Percentiles rank a stretch among this genome's conserved stretches.
Conservation (phyloP, 306 rosid genomes). For the Trifolium repens region DNA sequence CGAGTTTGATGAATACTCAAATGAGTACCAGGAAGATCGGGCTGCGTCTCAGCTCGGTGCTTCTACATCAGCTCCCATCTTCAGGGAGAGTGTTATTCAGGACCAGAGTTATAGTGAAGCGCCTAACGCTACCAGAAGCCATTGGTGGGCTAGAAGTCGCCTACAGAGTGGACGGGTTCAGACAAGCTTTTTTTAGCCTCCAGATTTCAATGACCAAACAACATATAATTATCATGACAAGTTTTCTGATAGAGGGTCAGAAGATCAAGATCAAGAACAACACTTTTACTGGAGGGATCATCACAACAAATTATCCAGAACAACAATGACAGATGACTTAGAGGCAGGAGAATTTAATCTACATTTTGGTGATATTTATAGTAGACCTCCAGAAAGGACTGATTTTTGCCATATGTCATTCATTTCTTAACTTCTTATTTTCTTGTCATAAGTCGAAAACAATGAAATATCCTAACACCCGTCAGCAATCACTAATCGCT, state of each 20-base stretch:
- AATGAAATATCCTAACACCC: too few species aligned
- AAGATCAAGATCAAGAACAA: conserved; percentile 63
- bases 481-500: too few species aligned
- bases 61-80: conserved; percentile 68
- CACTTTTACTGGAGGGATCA: conserved; percentile 53
- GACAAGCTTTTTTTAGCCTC: conserved; percentile 88
- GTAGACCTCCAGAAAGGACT: conserved; percentile 63
- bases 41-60: conserved; percentile 65
- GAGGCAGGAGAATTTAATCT: conserved; percentile 66
- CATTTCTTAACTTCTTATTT: too few species aligned
- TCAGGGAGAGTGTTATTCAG: conserved; percentile 57
- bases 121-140: conserved; percentile 47
- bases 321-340: conserved; percentile 56
- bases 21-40: conserved; percentile 45
- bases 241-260: conserved; percentile 65
- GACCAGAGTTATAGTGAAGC: conserved; percentile 44
- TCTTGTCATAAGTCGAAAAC: too few species aligned
- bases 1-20: conserved; percentile 50
- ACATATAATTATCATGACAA: conserved; percentile 43
- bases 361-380: conserved; percentile 81
- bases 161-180: conserved; percentile 45
- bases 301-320: conserved; percentile 51
- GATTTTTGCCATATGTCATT: too few species aligned
- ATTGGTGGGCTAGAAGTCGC: conserved; percentile 86
- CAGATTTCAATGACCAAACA: conserved; percentile 56